Evolutionary conservation across 495 filamentous ascomycete genomes (phyloP).

Genomic region (Aspergillus affinis): DNA sequence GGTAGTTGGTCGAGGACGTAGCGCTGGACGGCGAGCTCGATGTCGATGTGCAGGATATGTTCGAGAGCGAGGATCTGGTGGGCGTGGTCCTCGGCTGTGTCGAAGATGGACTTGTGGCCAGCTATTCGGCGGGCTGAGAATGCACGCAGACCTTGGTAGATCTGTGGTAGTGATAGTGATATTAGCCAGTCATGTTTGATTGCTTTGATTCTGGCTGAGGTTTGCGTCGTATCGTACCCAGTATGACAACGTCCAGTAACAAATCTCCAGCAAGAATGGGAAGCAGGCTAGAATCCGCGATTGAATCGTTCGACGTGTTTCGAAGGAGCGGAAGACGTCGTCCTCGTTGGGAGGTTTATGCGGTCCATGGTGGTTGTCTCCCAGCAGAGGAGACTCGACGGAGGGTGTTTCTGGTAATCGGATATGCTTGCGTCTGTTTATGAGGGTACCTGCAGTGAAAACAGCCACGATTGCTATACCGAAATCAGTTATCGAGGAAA

Average conservation of each 20-base stretch:
- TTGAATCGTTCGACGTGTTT: background rate
- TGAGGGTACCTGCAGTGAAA: slow-evolving; percentile 22
- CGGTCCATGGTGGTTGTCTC: background rate
- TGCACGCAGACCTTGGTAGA: slow-evolving; percentile 60
- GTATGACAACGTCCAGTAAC: background rate
- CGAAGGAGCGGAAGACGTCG: background rate
- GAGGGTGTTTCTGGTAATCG: slow-evolving; percentile 3
- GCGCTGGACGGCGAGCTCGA: slow-evolving; percentile 51
- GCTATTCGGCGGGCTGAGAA: slow-evolving; percentile 54
- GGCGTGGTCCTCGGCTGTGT: slow-evolving; percentile 49
- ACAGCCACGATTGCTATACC: background rate
- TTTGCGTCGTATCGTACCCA: background rate
- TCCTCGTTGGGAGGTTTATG: background rate
- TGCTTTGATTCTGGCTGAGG: background rate
- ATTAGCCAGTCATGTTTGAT: too few relatives aligned
- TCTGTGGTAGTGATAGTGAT: slow-evolving; percentile 22
- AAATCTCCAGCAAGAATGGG: background rate
- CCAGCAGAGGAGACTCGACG: slow-evolving; percentile 20
- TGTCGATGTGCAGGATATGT: slow-evolving; percentile 47
- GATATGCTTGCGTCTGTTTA: slow-evolving; percentile 19
- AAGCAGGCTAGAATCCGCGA: background rate
- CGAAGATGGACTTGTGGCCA: slow-evolving; percentile 39
- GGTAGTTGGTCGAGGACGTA: slow-evolving; percentile 43
- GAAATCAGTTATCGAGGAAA: too few relatives aligned
- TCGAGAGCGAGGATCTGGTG: slow-evolving; percentile 51